These are phyloP conservation scores for Camelina neglecta DNA, from an alignment of 345 rosid species.

Conservation along the genomic window DNA sequence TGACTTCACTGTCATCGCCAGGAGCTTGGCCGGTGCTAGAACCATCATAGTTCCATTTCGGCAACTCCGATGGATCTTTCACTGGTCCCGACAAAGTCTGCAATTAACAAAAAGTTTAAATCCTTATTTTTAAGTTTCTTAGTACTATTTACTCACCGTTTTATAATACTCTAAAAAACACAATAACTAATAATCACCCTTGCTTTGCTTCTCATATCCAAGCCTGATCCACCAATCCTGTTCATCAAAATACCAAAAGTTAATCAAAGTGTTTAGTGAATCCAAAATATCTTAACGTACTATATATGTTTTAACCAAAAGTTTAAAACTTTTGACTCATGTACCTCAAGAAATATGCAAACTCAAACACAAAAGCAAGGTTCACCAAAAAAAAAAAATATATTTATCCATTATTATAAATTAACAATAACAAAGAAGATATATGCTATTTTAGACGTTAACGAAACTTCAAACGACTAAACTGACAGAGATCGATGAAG, in stretches of 20 bases:
- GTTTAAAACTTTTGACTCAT: not conserved
- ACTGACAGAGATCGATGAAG: not conserved
- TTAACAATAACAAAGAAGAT: not conserved
- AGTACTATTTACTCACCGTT: not conserved
- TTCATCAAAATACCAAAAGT: not conserved
- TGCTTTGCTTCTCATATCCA: constrained; percentile 81
- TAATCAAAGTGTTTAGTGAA: not conserved
- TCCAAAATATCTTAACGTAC: constrained; percentile 4
- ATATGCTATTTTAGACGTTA: not conserved
- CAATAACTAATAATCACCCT: constrained; percentile 43
- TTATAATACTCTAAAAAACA: no score
- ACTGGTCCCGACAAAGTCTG: constrained; percentile 69
- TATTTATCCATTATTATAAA: no score
- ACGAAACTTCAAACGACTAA: not conserved
- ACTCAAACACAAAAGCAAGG: constrained; percentile 15
- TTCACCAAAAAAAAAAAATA: not conserved
- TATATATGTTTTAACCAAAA: not conserved
- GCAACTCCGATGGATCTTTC: constrained; percentile 63
- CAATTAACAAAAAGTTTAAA: not conserved
- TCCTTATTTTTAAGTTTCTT: not conserved
- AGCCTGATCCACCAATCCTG: constrained; percentile 84
- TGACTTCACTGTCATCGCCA: constrained; percentile 82
- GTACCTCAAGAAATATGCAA: not conserved
- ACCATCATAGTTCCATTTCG: constrained; percentile 88
- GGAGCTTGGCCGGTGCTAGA: constrained; percentile 82